Evolutionary conservation across 192 early-diverging fungal species (phyloP), one percentile per base, ranked within the genome.

Genomic region (Allomyces macrogynus): DNA sequence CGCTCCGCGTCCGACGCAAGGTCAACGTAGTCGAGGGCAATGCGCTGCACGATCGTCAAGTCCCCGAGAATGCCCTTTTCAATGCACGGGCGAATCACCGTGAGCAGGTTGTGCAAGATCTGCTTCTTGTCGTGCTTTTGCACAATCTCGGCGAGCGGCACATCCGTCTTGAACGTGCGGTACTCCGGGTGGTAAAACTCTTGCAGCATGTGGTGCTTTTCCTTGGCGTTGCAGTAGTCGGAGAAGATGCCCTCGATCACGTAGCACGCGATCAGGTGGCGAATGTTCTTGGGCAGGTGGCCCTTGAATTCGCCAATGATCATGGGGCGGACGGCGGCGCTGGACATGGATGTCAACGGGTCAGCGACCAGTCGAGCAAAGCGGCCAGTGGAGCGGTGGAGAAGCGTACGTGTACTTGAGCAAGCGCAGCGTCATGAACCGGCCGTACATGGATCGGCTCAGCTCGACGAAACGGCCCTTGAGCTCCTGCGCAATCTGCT

Each of bases 151-250:
- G 49, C 49, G 49, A 57, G 49, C 49, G 49, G 9, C 49, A 20
- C 49, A 3, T 57, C 66, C 60, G 77, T 76, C 82, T 85, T 89
- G 72, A 92, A 95, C 24, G 96, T 67, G 4, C 87, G 81, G 76
- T 87, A 91, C 71, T 96, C 93, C 14, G 84, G 86, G 61, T 93
- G 93, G 73, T 93, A 96, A 70, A 97, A 90, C 77, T 97, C 93
- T 62, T 89, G 84, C 62, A 91, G 80, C 68, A 97, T 74, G 20
- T 74, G 71, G 61, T 76, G 76, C 49, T 86, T 70, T 72, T 97
- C 89, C 63, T 71, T 62, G 3, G 84, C 78, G 64, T 87, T 95
- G 24, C 88, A 82, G 66, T 85, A 91, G 71, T 86, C 81, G 14
- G 80, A 75, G 65, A 90, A 97, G 43, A 85, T 86, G 61, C 87